Percentiles rank a stretch among this genome's conserved stretches.
Conservation (phyloP, 352 stramenopile species). For the Pythium pectinolyticum region DNA sequence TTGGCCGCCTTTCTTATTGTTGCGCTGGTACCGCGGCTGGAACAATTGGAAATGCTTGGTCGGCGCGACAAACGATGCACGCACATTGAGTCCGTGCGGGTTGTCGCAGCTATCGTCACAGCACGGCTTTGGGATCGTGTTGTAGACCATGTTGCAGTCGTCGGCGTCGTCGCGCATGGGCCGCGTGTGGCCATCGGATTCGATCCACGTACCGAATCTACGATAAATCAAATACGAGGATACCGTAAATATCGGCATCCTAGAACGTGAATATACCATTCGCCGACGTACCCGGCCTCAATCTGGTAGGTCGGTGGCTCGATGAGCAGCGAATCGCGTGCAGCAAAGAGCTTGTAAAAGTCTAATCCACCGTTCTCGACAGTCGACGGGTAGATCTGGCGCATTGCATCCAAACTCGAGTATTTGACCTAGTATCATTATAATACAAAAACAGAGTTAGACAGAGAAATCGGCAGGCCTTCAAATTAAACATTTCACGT, state of each 20-base stretch:
- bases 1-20: conserved; percentile 90
- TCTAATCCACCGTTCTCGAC: conserved; percentile 59
- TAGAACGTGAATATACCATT: too few relatives aligned
- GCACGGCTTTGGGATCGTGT: conserved; percentile 72
- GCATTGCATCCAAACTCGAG: conserved; percentile 67
- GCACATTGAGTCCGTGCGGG: conserved; percentile 74
- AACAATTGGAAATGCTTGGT: conserved; percentile 84
- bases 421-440: conserved; percentile 61
- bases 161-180: conserved; percentile 77
- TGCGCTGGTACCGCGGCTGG: conserved; percentile 78
- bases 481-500: too few relatives aligned
- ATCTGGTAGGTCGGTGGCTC: conserved; percentile 84
- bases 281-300: conserved; percentile 56
- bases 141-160: conserved; percentile 67
- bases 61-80: conserved; percentile 75
- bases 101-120: conserved; percentile 86
- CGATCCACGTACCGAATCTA: conserved; percentile 81
- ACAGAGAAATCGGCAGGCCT: too few relatives aligned
- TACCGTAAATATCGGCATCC: background rate
- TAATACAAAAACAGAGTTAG: background rate
- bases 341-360: conserved; percentile 78
- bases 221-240: background rate
- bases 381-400: conserved; percentile 70
- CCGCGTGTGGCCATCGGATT: conserved; percentile 77
- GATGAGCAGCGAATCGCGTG: conserved; percentile 71